These are phyloP conservation scores for Pseudogymnoascus sp. DNA, from an alignment of 2,329 filamentous ascomycete genomes.

Conservation along the genomic window DNA sequence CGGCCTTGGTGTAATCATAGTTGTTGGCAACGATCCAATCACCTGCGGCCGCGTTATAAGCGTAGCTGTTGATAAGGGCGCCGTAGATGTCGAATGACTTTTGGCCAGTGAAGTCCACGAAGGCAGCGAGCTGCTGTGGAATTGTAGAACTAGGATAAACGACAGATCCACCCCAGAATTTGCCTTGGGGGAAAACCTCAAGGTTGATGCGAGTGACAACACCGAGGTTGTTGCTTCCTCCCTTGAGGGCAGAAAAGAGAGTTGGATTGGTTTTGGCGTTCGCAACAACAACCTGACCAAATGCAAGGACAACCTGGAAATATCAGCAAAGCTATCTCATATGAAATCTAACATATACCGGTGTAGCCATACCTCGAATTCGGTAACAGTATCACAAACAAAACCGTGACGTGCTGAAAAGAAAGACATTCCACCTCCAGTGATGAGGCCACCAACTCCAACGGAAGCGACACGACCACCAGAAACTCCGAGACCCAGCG, in stretches of 20 bases:
- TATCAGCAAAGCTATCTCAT: background rate
- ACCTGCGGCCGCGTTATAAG: background rate
- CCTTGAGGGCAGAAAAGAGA: constrained; percentile 45
- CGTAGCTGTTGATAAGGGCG: constrained; percentile 11
- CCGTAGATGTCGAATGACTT: constrained; percentile 1
- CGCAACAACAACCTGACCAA: background rate
- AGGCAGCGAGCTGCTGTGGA: constrained; percentile 10
- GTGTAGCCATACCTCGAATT: background rate
- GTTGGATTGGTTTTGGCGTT: constrained; percentile 29
- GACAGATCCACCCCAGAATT: constrained; percentile 12
- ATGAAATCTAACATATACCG: background rate
- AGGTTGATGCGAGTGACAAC: constrained; percentile 41
- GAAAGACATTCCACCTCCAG: constrained; percentile 27
- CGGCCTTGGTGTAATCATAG: constrained; percentile 12
- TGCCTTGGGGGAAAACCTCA: constrained; percentile 13
- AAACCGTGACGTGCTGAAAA: constrained; percentile 14
- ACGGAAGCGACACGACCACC: constrained; percentile 33
- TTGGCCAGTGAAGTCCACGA: background rate
- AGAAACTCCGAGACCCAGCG: constrained; percentile 27
- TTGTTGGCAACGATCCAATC: constrained; percentile 6
- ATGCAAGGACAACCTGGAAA: constrained; percentile 13
- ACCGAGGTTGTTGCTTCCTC: constrained; percentile 50
- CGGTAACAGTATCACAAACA: background rate
- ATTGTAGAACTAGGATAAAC: background rate
- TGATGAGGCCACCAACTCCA: constrained; percentile 34